Evolutionary conservation across 164 flowering plant species (phyloP), one percentile per base, ranked within the genome.

Genomic region (Umbilicus rupestris): DNA sequence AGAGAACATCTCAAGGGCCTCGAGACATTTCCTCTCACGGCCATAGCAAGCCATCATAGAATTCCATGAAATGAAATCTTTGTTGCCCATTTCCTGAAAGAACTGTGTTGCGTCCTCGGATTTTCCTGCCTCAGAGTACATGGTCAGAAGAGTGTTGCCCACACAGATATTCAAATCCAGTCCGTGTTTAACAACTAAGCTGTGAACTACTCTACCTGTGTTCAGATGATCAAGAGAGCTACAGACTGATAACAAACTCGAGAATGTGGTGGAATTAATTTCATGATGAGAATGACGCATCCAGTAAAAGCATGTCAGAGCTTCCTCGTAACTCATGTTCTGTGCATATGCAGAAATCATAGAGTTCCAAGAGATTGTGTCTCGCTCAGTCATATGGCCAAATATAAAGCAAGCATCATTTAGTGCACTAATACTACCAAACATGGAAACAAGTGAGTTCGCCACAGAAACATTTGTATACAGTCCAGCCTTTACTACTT

Each of bases 281-380:
- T 83, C 72, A 20, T 67, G 41, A 66, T 83, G 81, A 62, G 64
- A 64, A 69, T 22, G 73, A 12, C 88, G 79, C 97, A 92, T 92
- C 64, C 16, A 41, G 22, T 62, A 26, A 73, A 89, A 89, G 67
- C 69, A 75, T 46, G 65, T 39, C 20, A 89, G 67, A 11, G 92
- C 74, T 62, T 83, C 83, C 64, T 77, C 73, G 58, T 71, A 75
- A 59, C 69, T 70, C 22, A 75, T 73, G 76, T 81, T 80, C n/a
- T 74, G 87, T 7, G 84, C 79, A 72, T 78, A 74, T 10, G 81
- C 85, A 66, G 95, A 77, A 71, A 85, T 82, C 60, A 89, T 74
- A 0, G 96, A 83, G 74, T 89, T 92, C 97, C 97, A 92, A 33
- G 96, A 81, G 50, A 92, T 87, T n/a, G 79, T 82, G 68, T 92